Evolutionary conservation across 371 early-diverging fungal species (phyloP).

Genomic region (Coemansia sp.): DNA sequence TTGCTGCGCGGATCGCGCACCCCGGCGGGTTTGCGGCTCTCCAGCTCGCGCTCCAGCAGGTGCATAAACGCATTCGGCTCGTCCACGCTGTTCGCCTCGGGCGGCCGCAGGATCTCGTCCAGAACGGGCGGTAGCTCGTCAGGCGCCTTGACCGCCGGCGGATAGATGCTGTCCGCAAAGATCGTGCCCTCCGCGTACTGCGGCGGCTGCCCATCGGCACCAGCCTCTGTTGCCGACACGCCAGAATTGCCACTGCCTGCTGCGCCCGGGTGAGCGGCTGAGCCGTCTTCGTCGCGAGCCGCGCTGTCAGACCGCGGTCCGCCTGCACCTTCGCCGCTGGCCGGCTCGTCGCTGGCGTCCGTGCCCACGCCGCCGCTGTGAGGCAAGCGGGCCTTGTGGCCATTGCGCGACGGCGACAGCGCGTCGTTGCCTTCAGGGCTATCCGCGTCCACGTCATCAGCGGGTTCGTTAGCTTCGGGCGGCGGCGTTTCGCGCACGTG

Average conservation of each 20-base stretch:
- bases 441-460: slow-evolving; percentile 11
- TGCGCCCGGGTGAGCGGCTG: background rate
- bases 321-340: background rate
- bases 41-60: slow-evolving; percentile 20
- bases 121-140: slow-evolving; percentile 36
- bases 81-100: slow-evolving; percentile 2
- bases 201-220: background rate
- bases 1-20: slow-evolving; percentile 40
- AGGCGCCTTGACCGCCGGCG: slow-evolving; percentile 40
- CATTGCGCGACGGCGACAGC: background rate
- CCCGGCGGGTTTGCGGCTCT: slow-evolving; percentile 34
- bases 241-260: background rate
- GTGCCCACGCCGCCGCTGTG: no score
- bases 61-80: background rate
- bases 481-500: slow-evolving; percentile 10
- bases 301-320: background rate
- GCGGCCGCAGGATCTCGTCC: slow-evolving; percentile 27
- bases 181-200: slow-evolving; percentile 41
- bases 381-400: background rate
- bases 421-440: background rate
- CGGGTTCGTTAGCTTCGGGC: slow-evolving; percentile 1
- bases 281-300: slow-evolving; percentile 1
- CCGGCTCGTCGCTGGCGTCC: background rate
- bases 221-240: background rate
- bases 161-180: slow-evolving; percentile 42